Evolutionary conservation across 192 early-diverging fungal genomes (phyloP).

Genomic region (Linnemannia exigua): DNA sequence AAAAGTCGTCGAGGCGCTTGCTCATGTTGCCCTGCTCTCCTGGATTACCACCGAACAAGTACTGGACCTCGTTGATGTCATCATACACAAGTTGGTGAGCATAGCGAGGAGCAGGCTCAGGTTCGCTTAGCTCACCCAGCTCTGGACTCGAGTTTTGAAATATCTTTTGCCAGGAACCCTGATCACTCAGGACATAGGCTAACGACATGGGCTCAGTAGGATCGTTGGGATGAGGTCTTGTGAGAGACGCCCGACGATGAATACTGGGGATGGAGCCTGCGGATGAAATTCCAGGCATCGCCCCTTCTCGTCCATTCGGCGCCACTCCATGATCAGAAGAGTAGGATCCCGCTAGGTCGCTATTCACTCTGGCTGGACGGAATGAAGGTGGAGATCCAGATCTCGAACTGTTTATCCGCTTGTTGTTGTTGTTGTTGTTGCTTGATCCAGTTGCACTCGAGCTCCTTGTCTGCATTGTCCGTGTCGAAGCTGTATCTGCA

Average conservation of each 20-base stretch:
- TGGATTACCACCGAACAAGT: slow-evolving; percentile 96
- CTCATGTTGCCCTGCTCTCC: slow-evolving; percentile 73
- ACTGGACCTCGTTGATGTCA: slow-evolving; percentile 74
- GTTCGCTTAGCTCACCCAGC: slow-evolving; percentile 22
- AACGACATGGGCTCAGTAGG: slow-evolving; percentile 35
- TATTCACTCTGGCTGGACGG: background rate
- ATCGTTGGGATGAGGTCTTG: background rate
- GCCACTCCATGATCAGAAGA: slow-evolving; percentile 12
- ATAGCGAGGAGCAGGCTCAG: slow-evolving; percentile 88
- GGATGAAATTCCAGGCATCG: slow-evolving; percentile 19
- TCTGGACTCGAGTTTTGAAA: slow-evolving; percentile 52
- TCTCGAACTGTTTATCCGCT: slow-evolving; percentile 21
- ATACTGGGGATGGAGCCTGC: background rate
- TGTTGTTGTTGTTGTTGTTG: background rate
- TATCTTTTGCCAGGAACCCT: slow-evolving; percentile 57
- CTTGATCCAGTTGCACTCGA: background rate
- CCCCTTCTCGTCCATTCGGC: slow-evolving; percentile 30
- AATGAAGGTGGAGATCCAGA: slow-evolving; percentile 14
- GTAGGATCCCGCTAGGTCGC: background rate
- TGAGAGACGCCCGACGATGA: background rate
- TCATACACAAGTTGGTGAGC: slow-evolving; percentile 96
- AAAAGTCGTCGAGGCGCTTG: slow-evolving; percentile 86
- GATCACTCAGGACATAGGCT: slow-evolving; percentile 52
- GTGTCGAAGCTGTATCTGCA: background rate
- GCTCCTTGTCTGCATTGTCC: slow-evolving; percentile 17